Base-by-base conservation (phyloP, 352 stramenopile genomes). In the Globisporangium okanoganense region DNA sequence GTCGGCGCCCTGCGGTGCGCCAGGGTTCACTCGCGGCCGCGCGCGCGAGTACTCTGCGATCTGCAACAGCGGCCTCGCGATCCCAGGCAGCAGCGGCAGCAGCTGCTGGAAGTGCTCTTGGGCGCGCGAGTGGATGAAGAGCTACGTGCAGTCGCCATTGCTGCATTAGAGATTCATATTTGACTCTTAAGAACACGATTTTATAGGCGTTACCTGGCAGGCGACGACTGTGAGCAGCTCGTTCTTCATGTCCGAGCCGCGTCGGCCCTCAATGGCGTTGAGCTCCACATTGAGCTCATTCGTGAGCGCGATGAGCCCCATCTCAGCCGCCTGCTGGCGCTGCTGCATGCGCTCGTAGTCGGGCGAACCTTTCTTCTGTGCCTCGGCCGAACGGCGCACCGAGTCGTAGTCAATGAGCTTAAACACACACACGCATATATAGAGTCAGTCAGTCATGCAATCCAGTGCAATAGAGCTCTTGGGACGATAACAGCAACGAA, bases 91-190 rank as follows among this genome's bases (percentile, higher is more conserved):
- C 29, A 93, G 56, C 20, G 83, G 83, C 36, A 91, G 64, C 10
- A 93, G 68, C 68, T 93, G 83, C 64, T 93, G 75, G 24, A 88
- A 79, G 64, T 91, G 81, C 35, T 91, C 79, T 12, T 82, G 76
- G 3, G 79, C 71, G 1, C 79, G 78, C 38, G 72, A 71, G 56
- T 91, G 78, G 45, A 85, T 62, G 49, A 87, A 93, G 43, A 91
- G 64, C 81, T 85, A 45, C 27, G 33, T 12, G n/a, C 24, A 25
- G 6, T 27, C 18, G 43, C 4, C 31, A 22, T 25, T 12, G 14
- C 20, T 29, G 47, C 8, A 35, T 55, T 55, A 40, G 48, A 35
- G 18, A 12, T 18, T 18, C 13, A 55, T 4, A n/a, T 25, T 33
- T 18, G 5, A 55, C 36, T 22, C 25, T n/a, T 7, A 18, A 0